Evolutionary conservation across 1,284 basidiomycete genomes (phyloP).

Genomic region (Fomitopsis pinicola): DNA sequence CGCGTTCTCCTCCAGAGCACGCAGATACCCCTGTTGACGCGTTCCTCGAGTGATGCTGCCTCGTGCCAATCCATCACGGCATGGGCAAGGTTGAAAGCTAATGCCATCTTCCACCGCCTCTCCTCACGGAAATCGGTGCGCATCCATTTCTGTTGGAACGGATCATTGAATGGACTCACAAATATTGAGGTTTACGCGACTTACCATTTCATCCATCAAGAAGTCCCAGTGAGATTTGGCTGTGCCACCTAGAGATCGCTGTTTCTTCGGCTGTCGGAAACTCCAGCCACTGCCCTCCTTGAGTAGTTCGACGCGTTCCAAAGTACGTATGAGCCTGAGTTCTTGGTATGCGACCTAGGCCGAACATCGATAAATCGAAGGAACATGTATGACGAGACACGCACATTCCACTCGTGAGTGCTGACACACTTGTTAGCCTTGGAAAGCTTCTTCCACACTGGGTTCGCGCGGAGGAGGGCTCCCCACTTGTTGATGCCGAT

Average conservation of each 20-base stretch:
- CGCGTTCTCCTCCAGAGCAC: slow-evolving; percentile 58
- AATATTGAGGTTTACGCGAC: slow-evolving; percentile 18
- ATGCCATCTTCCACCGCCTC: slow-evolving; percentile 84
- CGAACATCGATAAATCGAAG: neutral
- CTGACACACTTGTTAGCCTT: slow-evolving; percentile 71
- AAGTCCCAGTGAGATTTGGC: slow-evolving; percentile 95
- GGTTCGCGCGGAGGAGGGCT: slow-evolving; percentile 66
- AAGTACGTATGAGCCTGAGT: slow-evolving; percentile 69
- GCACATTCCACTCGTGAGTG: slow-evolving; percentile 76
- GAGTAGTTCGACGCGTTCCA: slow-evolving; percentile 84
- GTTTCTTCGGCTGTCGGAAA: slow-evolving; percentile 94
- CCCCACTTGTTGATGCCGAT: slow-evolving; percentile 72
- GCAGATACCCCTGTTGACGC: slow-evolving; percentile 65
- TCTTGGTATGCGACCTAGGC: slow-evolving; percentile 73
- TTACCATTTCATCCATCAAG: slow-evolving; percentile 93
- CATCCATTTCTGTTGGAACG: slow-evolving; percentile 81
- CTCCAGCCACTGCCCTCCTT: slow-evolving; percentile 87
- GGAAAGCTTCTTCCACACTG: slow-evolving; percentile 62
- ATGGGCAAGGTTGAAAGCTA: slow-evolving; percentile 84
- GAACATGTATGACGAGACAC: slow-evolving; percentile 20
- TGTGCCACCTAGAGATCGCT: slow-evolving; percentile 74
- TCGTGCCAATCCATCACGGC: slow-evolving; percentile 88
- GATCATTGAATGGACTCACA: slow-evolving; percentile 4
- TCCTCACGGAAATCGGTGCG: slow-evolving; percentile 95
- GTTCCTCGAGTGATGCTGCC: slow-evolving; percentile 60